Percentiles rank a stretch among this genome's conserved stretches.
phyloP scores from a whole-genome alignment of 345 rosid genomes.

The Eucalyptus rudis region DNA sequence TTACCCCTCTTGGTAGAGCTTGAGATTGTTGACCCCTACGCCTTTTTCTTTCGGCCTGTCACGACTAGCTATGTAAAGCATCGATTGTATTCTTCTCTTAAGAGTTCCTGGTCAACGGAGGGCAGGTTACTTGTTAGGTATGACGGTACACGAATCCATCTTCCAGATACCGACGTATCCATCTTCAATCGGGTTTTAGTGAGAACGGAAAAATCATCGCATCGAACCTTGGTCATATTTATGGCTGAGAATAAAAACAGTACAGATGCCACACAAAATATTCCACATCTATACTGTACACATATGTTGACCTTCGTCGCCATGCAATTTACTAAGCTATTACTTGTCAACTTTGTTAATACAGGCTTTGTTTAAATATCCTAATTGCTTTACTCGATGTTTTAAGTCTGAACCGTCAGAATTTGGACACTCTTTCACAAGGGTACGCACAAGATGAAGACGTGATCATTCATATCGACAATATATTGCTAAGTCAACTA shows the following conservation, averaged over 20 bases:
- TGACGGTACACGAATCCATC: not conserved
- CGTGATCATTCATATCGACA: not conserved
- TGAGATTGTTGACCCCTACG: not conserved
- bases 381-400: not conserved
- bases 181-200: not conserved
- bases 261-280: not conserved
- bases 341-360: not conserved
- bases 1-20: not conserved
- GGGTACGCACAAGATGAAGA: not conserved
- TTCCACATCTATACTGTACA: not conserved
- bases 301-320: not conserved
- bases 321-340: not conserved
- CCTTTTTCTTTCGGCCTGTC: not conserved
- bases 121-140: not conserved
- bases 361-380: not conserved
- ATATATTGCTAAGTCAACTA: not conserved
- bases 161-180: not conserved
- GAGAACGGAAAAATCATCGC: not conserved
- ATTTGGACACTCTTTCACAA: not conserved
- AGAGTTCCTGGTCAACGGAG: not conserved
- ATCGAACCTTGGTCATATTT: not conserved
- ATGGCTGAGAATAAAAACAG: not conserved
- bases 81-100: not conserved
- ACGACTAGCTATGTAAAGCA: not conserved
- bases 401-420: not conserved